Evolutionary conservation across 139 green algal genomes (phyloP).

Genomic region (Auxenochlorella protothecoides): DNA sequence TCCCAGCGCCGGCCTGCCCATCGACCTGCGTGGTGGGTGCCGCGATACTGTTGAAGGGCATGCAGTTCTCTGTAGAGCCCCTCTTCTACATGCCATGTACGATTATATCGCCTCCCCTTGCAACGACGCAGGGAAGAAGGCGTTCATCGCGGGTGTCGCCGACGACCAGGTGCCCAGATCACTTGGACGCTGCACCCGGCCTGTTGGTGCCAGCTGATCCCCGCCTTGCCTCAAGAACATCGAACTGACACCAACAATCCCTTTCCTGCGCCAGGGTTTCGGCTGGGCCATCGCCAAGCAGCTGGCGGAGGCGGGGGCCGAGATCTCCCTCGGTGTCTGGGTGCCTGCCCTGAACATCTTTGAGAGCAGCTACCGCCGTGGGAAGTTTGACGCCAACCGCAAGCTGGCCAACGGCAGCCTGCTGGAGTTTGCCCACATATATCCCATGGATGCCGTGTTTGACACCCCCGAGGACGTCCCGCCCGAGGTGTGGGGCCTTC

Average conservation of each 20-base stretch:
- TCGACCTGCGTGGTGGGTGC: conserved; percentile 51
- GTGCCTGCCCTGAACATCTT: conserved; percentile 96
- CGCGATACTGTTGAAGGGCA: not conserved
- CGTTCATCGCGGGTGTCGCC: conserved; percentile 96
- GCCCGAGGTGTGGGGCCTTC: conserved; percentile 59
- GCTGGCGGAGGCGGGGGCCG: conserved; percentile 84
- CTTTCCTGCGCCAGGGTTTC: conserved; percentile 57
- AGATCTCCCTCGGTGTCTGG: conserved; percentile 96
- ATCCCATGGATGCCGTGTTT: conserved; percentile 97
- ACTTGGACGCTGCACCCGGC: too few species aligned
- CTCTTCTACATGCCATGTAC: conserved; percentile 2
- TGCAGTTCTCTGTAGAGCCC: not conserved
- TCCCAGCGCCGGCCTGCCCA: conserved; percentile 31
- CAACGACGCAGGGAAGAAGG: conserved; percentile 80
- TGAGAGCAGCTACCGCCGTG: conserved; percentile 70
- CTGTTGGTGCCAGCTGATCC: too few species aligned
- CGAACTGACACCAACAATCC: too few species aligned
- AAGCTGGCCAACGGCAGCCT: conserved; percentile 83
- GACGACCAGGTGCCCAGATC: conserved; percentile 77
- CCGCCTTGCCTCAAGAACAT: too few species aligned
- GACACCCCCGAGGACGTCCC: conserved; percentile 92
- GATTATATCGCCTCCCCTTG: not conserved
- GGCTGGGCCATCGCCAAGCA: conserved; percentile 95
- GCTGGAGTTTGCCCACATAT: conserved; percentile 92
- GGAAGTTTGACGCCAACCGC: conserved; percentile 93